Evolutionary conservation across 1,284 basidiomycete species (phyloP).

Genomic region (Austropuccinia psidii): DNA sequence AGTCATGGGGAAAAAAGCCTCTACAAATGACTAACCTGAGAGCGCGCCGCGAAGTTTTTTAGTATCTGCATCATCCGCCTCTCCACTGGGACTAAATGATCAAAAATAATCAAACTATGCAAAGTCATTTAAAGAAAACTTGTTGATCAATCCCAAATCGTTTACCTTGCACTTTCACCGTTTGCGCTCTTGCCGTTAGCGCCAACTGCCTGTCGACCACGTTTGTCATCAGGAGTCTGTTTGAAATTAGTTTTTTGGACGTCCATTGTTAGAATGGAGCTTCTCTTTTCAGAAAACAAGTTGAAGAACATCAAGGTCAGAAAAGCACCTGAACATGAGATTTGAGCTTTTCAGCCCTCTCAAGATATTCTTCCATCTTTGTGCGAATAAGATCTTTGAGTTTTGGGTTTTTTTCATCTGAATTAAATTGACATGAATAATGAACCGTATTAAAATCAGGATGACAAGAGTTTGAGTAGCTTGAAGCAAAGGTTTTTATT

Average conservation of each 20-base stretch:
- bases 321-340: slow-evolving; percentile 51
- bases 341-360: slow-evolving; percentile 86
- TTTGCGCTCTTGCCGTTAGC: slow-evolving; percentile 60
- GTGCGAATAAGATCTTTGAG: slow-evolving; percentile 76
- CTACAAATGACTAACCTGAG: slow-evolving; percentile 50
- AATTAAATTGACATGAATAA: neutral
- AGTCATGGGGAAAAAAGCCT: neutral
- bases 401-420: slow-evolving; percentile 94
- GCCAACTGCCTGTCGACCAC: slow-evolving; percentile 66
- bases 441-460: neutral
- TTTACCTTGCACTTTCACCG: slow-evolving; percentile 51
- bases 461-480: neutral
- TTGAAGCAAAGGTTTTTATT: neutral
- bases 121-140: neutral
- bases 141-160: neutral
- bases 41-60: slow-evolving; percentile 90
- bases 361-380: slow-evolving; percentile 88
- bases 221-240: slow-evolving; percentile 60
- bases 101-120: neutral
- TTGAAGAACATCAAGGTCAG: no score
- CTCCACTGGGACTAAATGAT: slow-evolving; percentile 55
- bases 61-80: slow-evolving; percentile 78
- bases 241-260: no score
- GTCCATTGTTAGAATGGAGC: no score
- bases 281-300: slow-evolving; percentile 36